Percentiles rank a stretch among this genome's conserved stretches.
phyloP scores from a whole-genome alignment of 768 basidiomycete genomes.

The Pluteus cervinus region DNA sequence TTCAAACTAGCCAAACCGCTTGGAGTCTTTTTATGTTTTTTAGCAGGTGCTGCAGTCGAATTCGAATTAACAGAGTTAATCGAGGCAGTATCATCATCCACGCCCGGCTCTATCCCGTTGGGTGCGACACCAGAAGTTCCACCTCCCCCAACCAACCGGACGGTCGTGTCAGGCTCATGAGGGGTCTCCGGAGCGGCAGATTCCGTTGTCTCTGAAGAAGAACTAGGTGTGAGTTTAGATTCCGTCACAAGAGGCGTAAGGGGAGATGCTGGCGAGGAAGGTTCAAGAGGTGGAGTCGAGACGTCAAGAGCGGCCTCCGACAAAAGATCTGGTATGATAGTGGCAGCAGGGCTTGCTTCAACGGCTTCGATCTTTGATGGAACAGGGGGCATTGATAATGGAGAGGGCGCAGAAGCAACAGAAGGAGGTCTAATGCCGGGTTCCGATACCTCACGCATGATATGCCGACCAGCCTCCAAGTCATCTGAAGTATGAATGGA shows the following conservation, averaged over 20 bases:
- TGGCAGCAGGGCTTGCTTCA: slow-evolving; percentile 13
- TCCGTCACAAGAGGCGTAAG: neutral
- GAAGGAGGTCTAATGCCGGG: slow-evolving; percentile 4
- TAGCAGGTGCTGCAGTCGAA: slow-evolving; percentile 10
- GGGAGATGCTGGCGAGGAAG: slow-evolving; percentile 9
- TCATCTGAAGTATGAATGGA: slow-evolving; percentile 41
- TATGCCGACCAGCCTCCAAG: slow-evolving; percentile 41
- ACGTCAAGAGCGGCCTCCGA: slow-evolving; percentile 33
- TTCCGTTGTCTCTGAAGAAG: slow-evolving; percentile 4
- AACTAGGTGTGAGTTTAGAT: slow-evolving; percentile 1
- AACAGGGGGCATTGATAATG: slow-evolving; percentile 13
- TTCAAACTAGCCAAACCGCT: slow-evolving; percentile 53
- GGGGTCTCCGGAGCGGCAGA: slow-evolving; percentile 9
- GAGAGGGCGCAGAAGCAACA: slow-evolving; percentile 10
- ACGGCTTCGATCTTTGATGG: slow-evolving; percentile 10
- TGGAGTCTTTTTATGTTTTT: slow-evolving; percentile 50
- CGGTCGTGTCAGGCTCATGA: slow-evolving; percentile 33
- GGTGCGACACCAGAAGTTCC: slow-evolving; percentile 35
- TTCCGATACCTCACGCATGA: slow-evolving; percentile 28
- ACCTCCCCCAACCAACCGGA: slow-evolving; percentile 56
- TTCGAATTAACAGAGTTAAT: no score
- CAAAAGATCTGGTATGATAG: slow-evolving; percentile 42
- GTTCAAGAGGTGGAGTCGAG: slow-evolving; percentile 30
- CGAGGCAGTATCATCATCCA: no score
- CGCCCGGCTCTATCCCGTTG: no score